Percentiles rank a stretch among this genome's conserved stretches.
Conservation (phyloP, 208 protist genomes). For the Phytomonas francai region DNA sequence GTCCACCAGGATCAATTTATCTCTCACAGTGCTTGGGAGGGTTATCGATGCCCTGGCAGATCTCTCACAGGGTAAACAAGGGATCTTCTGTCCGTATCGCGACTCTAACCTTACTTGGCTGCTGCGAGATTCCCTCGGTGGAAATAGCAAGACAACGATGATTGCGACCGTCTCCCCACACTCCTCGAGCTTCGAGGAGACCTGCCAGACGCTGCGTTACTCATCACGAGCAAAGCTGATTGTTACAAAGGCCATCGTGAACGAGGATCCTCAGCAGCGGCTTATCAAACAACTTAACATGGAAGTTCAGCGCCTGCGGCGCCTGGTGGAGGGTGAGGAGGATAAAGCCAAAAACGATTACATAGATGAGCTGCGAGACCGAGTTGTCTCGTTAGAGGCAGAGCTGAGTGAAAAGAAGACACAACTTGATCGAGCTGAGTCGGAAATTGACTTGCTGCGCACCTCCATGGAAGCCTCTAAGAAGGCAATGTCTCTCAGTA, state of each 20-base stretch:
- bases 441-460: slow-evolving; percentile 24
- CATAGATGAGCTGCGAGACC: slow-evolving; percentile 42
- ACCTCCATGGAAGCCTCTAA: slow-evolving; percentile 2
- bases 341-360: slow-evolving; percentile 32
- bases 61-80: slow-evolving; percentile 46
- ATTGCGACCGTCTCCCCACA: slow-evolving; percentile 91
- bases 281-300: slow-evolving; percentile 39
- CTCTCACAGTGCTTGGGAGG: slow-evolving; percentile 82
- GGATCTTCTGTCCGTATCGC: slow-evolving; percentile 56
- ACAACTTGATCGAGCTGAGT: slow-evolving; percentile 28
- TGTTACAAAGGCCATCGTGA: slow-evolving; percentile 83
- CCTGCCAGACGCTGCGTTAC: slow-evolving; percentile 89
- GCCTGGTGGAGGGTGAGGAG: slow-evolving; percentile 35
- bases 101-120: slow-evolving; percentile 85
- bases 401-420: slow-evolving; percentile 27
- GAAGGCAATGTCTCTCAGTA: neutral
- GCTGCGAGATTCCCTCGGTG: slow-evolving; percentile 84
- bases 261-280: slow-evolving; percentile 86
- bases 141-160: slow-evolving; percentile 92
- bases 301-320: slow-evolving; percentile 51
- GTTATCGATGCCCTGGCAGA: slow-evolving; percentile 86
- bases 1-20: slow-evolving; percentile 88
- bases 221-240: slow-evolving; percentile 88
- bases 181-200: slow-evolving; percentile 88
- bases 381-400: slow-evolving; percentile 24